phyloP scores from a whole-genome alignment of 306 rosid genomes.

The Castanea crenata region DNA sequence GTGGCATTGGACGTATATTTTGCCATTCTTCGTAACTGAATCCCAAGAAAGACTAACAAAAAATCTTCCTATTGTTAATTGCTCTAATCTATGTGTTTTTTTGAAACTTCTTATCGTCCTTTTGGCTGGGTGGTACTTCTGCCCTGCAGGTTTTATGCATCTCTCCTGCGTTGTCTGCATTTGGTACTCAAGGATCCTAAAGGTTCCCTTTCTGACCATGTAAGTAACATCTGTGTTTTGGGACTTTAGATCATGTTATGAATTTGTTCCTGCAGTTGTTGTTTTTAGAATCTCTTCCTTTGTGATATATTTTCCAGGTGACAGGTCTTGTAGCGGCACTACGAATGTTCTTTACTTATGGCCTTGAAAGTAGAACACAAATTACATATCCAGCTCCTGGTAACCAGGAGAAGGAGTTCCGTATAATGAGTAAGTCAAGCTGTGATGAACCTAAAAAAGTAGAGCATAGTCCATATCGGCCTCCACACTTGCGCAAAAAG shows the following conservation, averaged over 20 bases:
- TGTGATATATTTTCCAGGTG: slow-evolving; percentile 44
- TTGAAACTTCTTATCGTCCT: slow-evolving; percentile 9
- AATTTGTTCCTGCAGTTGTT: neutral
- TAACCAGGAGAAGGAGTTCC: slow-evolving; percentile 38
- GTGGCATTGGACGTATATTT: too few relatives aligned
- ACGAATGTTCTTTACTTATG: slow-evolving; percentile 70
- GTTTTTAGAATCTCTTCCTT: slow-evolving; percentile 20
- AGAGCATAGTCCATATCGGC: slow-evolving; percentile 56
- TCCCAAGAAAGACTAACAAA: slow-evolving; percentile 15
- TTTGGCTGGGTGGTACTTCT: slow-evolving; percentile 25
- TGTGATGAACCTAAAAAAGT: slow-evolving; percentile 48
- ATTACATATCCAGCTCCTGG: slow-evolving; percentile 31
- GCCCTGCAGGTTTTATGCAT: slow-evolving; percentile 72
- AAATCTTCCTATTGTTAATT: slow-evolving; percentile 1
- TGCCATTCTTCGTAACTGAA: slow-evolving; percentile 7
- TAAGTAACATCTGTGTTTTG: slow-evolving; percentile 38
- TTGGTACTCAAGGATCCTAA: slow-evolving; percentile 65
- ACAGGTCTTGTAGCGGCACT: slow-evolving; percentile 79
- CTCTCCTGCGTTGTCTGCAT: slow-evolving; percentile 75
- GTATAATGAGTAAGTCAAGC: slow-evolving; percentile 23
- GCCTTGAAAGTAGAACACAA: slow-evolving; percentile 48
- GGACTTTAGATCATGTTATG: slow-evolving; percentile 4
- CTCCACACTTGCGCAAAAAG: slow-evolving; percentile 89
- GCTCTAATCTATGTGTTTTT: slow-evolving; percentile 4
- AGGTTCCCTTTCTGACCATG: slow-evolving; percentile 80